Base-by-base conservation (phyloP, 2,329 filamentous ascomycete genomes). In the Colletotrichum coccodes region DNA sequence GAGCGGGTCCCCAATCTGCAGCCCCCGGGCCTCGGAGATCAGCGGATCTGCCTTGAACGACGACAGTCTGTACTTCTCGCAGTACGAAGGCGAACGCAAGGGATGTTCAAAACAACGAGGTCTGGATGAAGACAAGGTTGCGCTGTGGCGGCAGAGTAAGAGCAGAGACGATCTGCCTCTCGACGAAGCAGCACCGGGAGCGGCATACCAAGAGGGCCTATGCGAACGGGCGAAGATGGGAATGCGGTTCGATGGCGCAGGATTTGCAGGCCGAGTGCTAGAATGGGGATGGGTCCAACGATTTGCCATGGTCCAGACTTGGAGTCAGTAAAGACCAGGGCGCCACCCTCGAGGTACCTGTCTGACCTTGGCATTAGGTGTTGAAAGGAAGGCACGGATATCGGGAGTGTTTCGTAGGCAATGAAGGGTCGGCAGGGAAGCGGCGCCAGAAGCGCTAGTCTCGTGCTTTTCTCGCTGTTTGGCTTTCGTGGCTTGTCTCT, bases 11-110 rank as follows among this genome's bases (percentile, higher is more conserved):
- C 4, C 52, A 53, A 57, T 44, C 49, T 50, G 7, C 32, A 49
- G 54, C 49, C n/a, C n/a, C n/a, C 28, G 54, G 66, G 21, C n/a
- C 28, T 56, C 66, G 61, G 66, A 56, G 66, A 69, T 69, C 61
- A 54, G 61, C 66, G 61, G 61, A 50, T 60, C 61, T 66, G 30
- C 60, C 38, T 64, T 44, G 47, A 36, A 42, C 61, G 47, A 60
- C 58, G 53, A 40, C 47, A 14, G 14, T n/a, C 21, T n/a, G 32
- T 44, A 36, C 30, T 40, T 11, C 32, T 26, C 21, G 8, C 30
- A 5, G 26, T 44, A 53, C 42, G 49, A 66, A 50, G 49, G 23
- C 47, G 61, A 57, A 57, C 36, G 34, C 61, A 42, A 65, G n/a
- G n/a, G n/a, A n/a, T n/a, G n/a, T n/a, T n/a, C n/a, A n/a, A n/a